phyloP scores from a whole-genome alignment of 441 rosid genomes.

The Hura crepitans region DNA sequence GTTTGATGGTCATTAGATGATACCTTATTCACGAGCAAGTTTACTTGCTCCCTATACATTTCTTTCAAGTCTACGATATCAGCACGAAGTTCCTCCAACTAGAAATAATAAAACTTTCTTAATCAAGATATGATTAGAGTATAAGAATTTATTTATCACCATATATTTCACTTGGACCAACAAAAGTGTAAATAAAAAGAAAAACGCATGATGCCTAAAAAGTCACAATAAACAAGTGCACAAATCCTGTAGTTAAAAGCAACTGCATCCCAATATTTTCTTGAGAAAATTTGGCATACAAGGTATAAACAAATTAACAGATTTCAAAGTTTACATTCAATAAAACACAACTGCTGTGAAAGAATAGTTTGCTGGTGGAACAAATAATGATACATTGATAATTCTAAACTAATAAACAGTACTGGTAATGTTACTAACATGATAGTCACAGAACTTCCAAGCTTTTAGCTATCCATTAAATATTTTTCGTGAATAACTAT shows the following conservation, averaged over 20 bases:
- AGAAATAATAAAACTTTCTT: slow-evolving; percentile 26
- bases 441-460: neutral
- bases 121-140: slow-evolving; percentile 17
- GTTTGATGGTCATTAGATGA: neutral
- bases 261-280: neutral
- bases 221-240: neutral
- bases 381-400: neutral
- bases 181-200: neutral
- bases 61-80: slow-evolving; percentile 96
- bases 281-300: neutral
- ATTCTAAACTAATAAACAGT: neutral
- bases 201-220: neutral
- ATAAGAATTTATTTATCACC: neutral
- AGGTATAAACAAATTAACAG: neutral
- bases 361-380: neutral
- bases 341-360: neutral
- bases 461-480: neutral
- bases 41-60: slow-evolving; percentile 99
- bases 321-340: too few species aligned
- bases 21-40: slow-evolving; percentile 95
- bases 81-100: slow-evolving; percentile 97
- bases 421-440: neutral
- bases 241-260: neutral
- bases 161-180: neutral
- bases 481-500: too few species aligned